Conservation (phyloP, 1,139 yeast genomes). For the Taiozyma onychis region DNA sequence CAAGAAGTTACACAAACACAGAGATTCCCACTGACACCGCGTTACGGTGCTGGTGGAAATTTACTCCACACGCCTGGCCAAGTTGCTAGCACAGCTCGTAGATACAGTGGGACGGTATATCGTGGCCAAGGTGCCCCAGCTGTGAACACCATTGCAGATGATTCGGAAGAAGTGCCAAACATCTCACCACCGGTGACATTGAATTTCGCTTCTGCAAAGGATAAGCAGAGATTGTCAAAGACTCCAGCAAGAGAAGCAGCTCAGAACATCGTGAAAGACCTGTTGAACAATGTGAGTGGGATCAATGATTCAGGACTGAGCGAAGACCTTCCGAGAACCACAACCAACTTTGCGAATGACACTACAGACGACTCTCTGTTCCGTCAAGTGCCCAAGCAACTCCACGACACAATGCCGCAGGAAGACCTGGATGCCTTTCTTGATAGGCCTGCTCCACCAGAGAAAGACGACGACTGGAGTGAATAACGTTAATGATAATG, state of each 20-base stretch:
- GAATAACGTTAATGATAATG: slow-evolving; percentile 6
- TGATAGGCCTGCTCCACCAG: slow-evolving; percentile 11
- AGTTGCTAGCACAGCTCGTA: slow-evolving; percentile 12
- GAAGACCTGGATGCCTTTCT: slow-evolving; percentile 21
- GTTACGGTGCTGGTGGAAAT: slow-evolving; percentile 29
- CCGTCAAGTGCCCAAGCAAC: slow-evolving; percentile 6
- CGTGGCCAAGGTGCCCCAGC: not conserved
- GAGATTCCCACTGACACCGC: slow-evolving; percentile 48
- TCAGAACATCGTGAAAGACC: slow-evolving; percentile 18
- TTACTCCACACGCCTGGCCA: slow-evolving; percentile 19
- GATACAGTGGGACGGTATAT: slow-evolving; percentile 12
- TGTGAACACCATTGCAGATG: slow-evolving; percentile 12
- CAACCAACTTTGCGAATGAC: not conserved
- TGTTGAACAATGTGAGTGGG: slow-evolving; percentile 21
- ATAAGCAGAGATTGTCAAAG: slow-evolving; percentile 3
- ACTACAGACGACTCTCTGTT: slow-evolving; percentile 7
- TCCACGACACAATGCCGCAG: not conserved
- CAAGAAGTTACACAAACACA: slow-evolving; percentile 24
- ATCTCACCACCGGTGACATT: slow-evolving; percentile 25
- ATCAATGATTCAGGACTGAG: slow-evolving; percentile 15
- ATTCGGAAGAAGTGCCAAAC: slow-evolving; percentile 19
- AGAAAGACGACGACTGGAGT: slow-evolving; percentile 13
- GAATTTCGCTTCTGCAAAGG: slow-evolving; percentile 15
- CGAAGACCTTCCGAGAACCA: not conserved
- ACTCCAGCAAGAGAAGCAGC: slow-evolving; percentile 22